These are phyloP conservation scores for Cyberlindnera nakhonratchasimensis DNA, from an alignment of 805 yeast genomes.

Conservation along the genomic window DNA sequence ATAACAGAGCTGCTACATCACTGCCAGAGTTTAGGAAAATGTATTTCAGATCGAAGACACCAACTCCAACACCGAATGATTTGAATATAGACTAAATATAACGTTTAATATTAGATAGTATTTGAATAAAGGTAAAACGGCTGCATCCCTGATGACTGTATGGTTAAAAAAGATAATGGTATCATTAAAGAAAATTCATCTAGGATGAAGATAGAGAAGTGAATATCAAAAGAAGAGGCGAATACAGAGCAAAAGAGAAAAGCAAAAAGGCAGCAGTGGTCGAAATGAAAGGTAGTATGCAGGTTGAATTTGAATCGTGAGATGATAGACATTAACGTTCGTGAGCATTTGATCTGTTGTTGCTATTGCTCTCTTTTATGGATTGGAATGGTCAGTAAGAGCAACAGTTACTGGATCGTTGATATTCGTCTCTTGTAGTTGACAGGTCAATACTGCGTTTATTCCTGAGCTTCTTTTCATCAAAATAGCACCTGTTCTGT, in stretches of 20 bases:
- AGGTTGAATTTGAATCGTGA: neutral
- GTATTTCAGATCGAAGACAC: conserved; percentile 23
- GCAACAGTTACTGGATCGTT: conserved; percentile 24
- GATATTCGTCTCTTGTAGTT: conserved; percentile 24
- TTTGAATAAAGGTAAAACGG: neutral
- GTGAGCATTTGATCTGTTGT: conserved; percentile 1
- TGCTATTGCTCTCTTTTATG: neutral
- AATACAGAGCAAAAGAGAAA: neutral
- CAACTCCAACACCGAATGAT: conserved; percentile 17
- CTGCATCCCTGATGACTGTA: neutral
- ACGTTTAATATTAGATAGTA: neutral
- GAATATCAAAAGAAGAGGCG: neutral
- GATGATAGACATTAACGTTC: conserved; percentile 14
- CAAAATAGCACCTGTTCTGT: conserved; percentile 38
- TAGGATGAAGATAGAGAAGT: neutral
- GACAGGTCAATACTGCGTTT: conserved; percentile 29
- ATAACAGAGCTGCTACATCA: conserved; percentile 32
- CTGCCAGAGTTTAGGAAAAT: conserved; percentile 28
- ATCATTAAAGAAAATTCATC: conserved; percentile 1
- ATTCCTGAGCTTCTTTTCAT: conserved; percentile 25
- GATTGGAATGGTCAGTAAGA: conserved; percentile 15
- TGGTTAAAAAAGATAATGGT: neutral
- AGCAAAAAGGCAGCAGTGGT: neutral
- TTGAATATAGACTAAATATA: too few relatives aligned
- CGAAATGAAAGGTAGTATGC: conserved; percentile 1